Percentiles rank a stretch among this genome's conserved stretches.
phyloP scores from a whole-genome alignment of 192 early-diverging fungal species.

The Dissophora ornata region DNA sequence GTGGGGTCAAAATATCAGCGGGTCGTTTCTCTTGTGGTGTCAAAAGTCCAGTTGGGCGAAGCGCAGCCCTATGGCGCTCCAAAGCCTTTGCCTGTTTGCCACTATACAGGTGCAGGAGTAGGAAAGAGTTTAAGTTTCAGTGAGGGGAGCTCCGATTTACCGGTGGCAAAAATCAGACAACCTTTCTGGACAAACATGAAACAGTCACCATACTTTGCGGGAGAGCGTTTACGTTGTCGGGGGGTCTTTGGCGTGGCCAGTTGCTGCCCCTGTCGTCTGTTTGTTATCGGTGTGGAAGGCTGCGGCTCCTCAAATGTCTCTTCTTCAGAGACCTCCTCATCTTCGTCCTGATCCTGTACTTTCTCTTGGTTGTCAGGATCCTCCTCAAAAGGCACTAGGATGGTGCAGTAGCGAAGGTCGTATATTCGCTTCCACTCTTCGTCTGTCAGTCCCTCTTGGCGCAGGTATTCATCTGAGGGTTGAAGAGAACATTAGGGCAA shows the following conservation, averaged over 20 bases:
- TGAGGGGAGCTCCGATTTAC: not conserved
- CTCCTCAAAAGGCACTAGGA: slow-evolving; percentile 40
- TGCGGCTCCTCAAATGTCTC: not conserved
- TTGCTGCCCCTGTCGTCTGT: not conserved
- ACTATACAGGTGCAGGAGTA: not conserved
- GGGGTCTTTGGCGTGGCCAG: slow-evolving; percentile 4
- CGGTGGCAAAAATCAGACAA: not conserved
- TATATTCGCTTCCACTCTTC: slow-evolving; percentile 40
- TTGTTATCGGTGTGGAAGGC: not conserved
- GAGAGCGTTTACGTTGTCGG: not conserved
- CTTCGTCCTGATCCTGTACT: not conserved
- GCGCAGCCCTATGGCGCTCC: not conserved
- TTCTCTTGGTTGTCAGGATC: not conserved
- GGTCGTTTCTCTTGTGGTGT: slow-evolving; percentile 2
- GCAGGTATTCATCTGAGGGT: slow-evolving; percentile 21
- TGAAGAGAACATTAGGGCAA: not conserved
- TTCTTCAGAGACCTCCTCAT: not conserved
- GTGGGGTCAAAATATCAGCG: not conserved
- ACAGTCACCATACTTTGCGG: not conserved
- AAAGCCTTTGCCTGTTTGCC: not conserved
- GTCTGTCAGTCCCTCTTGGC: slow-evolving; percentile 28
- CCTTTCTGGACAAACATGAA: not conserved
- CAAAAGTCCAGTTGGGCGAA: slow-evolving; percentile 1
- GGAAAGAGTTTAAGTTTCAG: not conserved
- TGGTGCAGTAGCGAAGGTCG: slow-evolving; percentile 43